Evolutionary conservation across 345 rosid species (phyloP), one percentile per base, ranked within the genome.

Genomic region (Populus ilicifolia): DNA sequence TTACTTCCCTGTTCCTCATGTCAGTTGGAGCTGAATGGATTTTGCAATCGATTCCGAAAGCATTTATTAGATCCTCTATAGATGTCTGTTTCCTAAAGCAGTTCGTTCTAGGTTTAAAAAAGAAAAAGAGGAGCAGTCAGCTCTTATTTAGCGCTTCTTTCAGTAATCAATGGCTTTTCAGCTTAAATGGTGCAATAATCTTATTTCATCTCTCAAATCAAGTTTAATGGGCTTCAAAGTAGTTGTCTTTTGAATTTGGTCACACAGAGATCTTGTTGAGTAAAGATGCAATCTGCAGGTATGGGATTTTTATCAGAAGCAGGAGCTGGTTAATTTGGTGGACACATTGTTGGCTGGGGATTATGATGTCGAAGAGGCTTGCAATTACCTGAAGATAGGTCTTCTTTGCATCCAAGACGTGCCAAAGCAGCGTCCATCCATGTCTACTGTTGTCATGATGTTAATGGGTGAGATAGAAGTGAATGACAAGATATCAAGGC

Each of bases 321-420:
- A 83, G 61, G 73, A 88, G 76, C 87, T 87, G 14, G 68, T 25
- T 41, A 69, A 70, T 13, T 48, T 87, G 74, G 88, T 81, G 23
- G 93, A 88, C 67, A 8, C 71, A 20, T 71, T 83, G n/a, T 27
- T 88, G 75, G 43, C 64, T 5, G 87, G 79, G 3, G 86, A 87
- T 71, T 84, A 39, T 12, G 72, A 83, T 8, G 43, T 27, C 30
- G 88, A 85, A 73, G 90, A 90, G 75, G 90, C 87, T 71, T 73
- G 65, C 62, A 83, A 72, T 44, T 90, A 74, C 84, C 72, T 90
- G 52, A 88, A 84, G 84, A 84, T 89, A 64, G 89, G 88, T 14
- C 88, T 90, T 41, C 88, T 88, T n/a, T 87, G 94, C 90, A 89
- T 89, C 66, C 94, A 90, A 77, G 94, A 89, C 50, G 72, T 62